Evolutionary conservation across 345 rosid species (phyloP).

Genomic region (Camelina sativa): DNA sequence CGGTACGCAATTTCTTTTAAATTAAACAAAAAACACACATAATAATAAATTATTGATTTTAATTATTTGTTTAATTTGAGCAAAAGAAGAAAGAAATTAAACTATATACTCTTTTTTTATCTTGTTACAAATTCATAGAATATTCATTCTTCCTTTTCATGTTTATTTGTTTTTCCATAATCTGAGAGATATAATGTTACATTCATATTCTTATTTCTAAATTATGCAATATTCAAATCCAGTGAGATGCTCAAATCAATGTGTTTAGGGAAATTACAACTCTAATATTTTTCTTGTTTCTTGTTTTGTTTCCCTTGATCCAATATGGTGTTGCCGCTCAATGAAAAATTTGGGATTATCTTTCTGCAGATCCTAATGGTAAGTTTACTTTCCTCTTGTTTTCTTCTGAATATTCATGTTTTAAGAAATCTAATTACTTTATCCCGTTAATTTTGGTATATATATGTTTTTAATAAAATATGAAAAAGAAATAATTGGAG

Average conservation of each 20-base stretch:
- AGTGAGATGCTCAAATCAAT: too few relatives aligned
- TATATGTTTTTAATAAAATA: not conserved
- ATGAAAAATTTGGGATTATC: constrained; percentile 32
- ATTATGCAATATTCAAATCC: constrained; percentile 1
- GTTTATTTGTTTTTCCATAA: constrained; percentile 5
- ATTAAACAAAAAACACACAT: too few relatives aligned
- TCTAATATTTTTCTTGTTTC: constrained; percentile 18
- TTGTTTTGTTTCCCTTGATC: constrained; percentile 10
- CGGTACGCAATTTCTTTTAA: constrained; percentile 54
- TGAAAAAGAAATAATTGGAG: constrained; percentile 28
- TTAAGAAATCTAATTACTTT: not conserved
- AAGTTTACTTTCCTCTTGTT: constrained; percentile 37
- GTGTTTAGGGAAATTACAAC: not conserved
- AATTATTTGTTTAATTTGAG: constrained; percentile 23
- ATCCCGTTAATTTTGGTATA: constrained; percentile 7
- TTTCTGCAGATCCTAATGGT: constrained; percentile 92
- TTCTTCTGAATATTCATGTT: not conserved
- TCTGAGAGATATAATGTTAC: not conserved
- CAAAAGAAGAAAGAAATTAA: constrained; percentile 15
- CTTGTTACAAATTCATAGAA: constrained; percentile 26
- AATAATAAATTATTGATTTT: constrained; percentile 4
- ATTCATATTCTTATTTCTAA: not conserved
- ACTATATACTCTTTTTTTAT: constrained; percentile 14
- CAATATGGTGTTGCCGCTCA: constrained; percentile 33
- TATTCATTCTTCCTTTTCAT: constrained; percentile 37